Evolutionary conservation across 2,329 filamentous ascomycete genomes (phyloP).

Genomic region (Zymoseptoria ardabiliae): DNA sequence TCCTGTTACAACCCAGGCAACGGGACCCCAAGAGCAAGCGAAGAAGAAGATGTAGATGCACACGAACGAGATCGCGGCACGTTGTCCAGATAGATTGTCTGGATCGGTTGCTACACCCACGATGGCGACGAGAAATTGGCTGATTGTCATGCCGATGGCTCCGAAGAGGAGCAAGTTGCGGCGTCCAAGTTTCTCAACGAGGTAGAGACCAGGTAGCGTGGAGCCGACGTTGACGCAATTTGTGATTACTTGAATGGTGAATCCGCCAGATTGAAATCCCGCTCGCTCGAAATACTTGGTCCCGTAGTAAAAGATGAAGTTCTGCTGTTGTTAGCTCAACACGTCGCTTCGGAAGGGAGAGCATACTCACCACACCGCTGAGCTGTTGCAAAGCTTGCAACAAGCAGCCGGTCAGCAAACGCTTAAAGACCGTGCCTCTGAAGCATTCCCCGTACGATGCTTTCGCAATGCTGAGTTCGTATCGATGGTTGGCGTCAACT

Average conservation of each 20-base stretch:
- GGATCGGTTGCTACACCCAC: conserved; percentile 31
- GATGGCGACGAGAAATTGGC: conserved; percentile 43
- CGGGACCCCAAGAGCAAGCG: conserved; percentile 25
- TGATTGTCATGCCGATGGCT: conserved; percentile 61
- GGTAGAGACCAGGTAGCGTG: conserved; percentile 56
- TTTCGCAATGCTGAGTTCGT: conserved; percentile 59
- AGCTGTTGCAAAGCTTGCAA: conserved; percentile 75
- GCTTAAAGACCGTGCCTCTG: conserved; percentile 55
- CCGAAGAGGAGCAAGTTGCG: conserved; percentile 66
- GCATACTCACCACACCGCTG: conserved; percentile 38
- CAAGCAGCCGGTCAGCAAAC: conserved; percentile 63
- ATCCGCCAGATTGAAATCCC: conserved; percentile 15
- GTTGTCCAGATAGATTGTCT: conserved; percentile 15
- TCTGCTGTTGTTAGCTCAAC: background rate
- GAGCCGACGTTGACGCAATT: conserved; percentile 67
- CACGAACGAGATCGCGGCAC: conserved; percentile 18
- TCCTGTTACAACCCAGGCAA: conserved; percentile 44
- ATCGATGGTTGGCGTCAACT: conserved; percentile 81
- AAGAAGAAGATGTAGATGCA: conserved; percentile 24
- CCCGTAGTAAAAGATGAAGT: conserved; percentile 59
- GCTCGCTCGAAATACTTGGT: conserved; percentile 58
- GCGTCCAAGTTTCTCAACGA: conserved; percentile 65
- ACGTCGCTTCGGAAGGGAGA: background rate
- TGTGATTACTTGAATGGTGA: conserved; percentile 15
- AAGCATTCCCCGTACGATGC: conserved; percentile 59